Evolutionary conservation across 768 basidiomycete species (phyloP).

Genomic region (Boletus vermiculosoides): DNA sequence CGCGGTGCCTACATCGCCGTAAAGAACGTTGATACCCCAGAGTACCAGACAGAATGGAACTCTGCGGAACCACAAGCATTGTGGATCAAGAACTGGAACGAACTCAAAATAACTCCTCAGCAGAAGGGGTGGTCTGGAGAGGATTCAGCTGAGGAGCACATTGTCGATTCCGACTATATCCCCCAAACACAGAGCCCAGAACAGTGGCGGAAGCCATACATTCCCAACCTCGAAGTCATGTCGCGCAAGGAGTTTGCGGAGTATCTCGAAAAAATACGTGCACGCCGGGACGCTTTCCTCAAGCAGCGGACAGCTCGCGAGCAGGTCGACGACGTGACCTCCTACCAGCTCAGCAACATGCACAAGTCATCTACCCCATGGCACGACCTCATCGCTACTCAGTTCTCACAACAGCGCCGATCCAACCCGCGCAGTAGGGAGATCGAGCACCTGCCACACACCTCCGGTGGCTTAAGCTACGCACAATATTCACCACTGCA

Average conservation of each 20-base stretch:
- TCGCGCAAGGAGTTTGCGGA: conserved; percentile 51
- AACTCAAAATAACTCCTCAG: conserved; percentile 38
- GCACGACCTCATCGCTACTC: conserved; percentile 26
- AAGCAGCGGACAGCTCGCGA: conserved; percentile 21
- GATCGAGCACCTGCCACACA: conserved; percentile 68
- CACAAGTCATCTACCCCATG: conserved; percentile 20
- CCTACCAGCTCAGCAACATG: conserved; percentile 29
- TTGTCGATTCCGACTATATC: conserved; percentile 28
- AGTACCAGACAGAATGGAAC: conserved; percentile 78
- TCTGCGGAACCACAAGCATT: conserved; percentile 63
- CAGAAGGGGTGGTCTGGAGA: conserved; percentile 12
- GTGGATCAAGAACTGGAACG: conserved; percentile 66
- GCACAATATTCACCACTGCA: conserved; percentile 53
- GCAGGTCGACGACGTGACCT: conserved; percentile 20
- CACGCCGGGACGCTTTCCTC: conserved; percentile 59
- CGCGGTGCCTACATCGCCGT: conserved; percentile 66
- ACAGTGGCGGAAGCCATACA: conserved; percentile 29
- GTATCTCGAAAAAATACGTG: conserved; percentile 60
- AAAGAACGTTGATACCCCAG: conserved; percentile 63
- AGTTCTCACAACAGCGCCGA: conserved; percentile 24
- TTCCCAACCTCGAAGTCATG: conserved; percentile 63
- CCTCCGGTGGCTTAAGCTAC: conserved; percentile 61
- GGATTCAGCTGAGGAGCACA: conserved; percentile 19
- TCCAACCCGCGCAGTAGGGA: conserved; percentile 25
- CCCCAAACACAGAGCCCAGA: conserved; percentile 16